Evolutionary conservation across 2,329 filamentous ascomycete species (phyloP), one percentile per base, ranked within the genome.

Genomic region (Sporothrix humicola): DNA sequence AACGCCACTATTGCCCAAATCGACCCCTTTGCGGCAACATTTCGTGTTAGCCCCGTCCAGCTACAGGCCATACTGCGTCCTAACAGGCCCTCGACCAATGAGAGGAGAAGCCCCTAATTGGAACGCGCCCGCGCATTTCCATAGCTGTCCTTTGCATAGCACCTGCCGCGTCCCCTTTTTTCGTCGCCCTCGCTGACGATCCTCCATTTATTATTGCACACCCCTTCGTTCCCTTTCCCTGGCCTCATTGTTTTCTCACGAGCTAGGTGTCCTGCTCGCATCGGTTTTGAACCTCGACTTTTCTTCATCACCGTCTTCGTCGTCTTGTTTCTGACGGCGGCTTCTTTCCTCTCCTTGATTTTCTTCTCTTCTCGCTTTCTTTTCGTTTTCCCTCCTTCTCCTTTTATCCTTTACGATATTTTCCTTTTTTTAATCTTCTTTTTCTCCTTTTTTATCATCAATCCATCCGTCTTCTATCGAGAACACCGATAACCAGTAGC

Each of bases 81-180:
- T 69, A 54, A 54, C 46, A 44, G 12, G 37, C 20, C 46, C 37
- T 37, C n/a, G 56, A 56, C 48, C 66, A 69, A 69, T 68, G 8
- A 46, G 31, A 20, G 63, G 50, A 68, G 17, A n/a, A 23, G 37
- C 37, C 59, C 58, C 59, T n/a, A 46, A 46, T 20, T 44, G 42
- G 46, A 52, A 68, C 65, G 65, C 65, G 65, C 23, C 44, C 23
- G 17, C 61, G 23, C 56, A 58, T 37, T 23, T 58, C 20, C 23
- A 13, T 37, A 65, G 59, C 61, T 72, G 61, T 66, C 71, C 46
- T 37, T 12, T 37, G 1, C 26, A 50, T 23, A 48, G 42, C 46
- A 31, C 26, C 42, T 73, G 63, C 63, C 63, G 54, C 44, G 63
- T 58, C 56, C 63, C 71, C 71, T 46, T 69, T 73, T 69, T 59